phyloP scores from a whole-genome alignment of 2,329 filamentous ascomycete species.

The Orbilia brochopaga region DNA sequence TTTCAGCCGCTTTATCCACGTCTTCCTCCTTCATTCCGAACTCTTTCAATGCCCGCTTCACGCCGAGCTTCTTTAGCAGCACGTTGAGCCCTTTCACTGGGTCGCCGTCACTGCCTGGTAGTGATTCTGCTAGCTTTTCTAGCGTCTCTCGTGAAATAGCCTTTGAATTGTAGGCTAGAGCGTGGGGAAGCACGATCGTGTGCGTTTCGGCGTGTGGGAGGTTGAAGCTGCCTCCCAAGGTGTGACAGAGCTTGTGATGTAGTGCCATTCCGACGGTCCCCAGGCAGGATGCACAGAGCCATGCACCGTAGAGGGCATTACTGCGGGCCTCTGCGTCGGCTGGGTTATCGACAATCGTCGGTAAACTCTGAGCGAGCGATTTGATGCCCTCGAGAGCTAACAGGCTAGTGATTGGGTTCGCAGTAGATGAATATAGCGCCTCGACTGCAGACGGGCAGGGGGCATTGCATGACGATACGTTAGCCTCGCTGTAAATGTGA shows the following conservation, averaged over 20 bases:
- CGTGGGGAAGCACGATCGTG: slow-evolving; percentile 68
- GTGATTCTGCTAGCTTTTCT: slow-evolving; percentile 62
- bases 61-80: slow-evolving; percentile 63
- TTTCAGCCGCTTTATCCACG: slow-evolving; percentile 67
- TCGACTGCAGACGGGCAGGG: slow-evolving; percentile 60
- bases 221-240: slow-evolving; percentile 68
- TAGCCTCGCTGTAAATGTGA: slow-evolving; percentile 3
- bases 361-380: slow-evolving; percentile 64
- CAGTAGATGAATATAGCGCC: slow-evolving; percentile 68
- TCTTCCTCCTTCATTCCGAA: slow-evolving; percentile 68
- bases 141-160: slow-evolving; percentile 62
- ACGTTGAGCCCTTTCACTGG: slow-evolving; percentile 66
- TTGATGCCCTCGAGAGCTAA: slow-evolving; percentile 67
- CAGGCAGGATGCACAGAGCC: slow-evolving; percentile 68
- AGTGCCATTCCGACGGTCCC: slow-evolving; percentile 69
- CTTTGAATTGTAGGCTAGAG: slow-evolving; percentile 68
- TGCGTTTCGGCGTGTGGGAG: slow-evolving; percentile 72
- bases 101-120: slow-evolving; percentile 67
- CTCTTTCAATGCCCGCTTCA: slow-evolving; percentile 64
- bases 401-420: slow-evolving; percentile 67
- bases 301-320: slow-evolving; percentile 68
- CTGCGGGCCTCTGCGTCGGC: slow-evolving; percentile 61
- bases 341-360: slow-evolving; percentile 62
- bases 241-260: slow-evolving; percentile 73
- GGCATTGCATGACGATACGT: slow-evolving; percentile 5